A percentile compares a stretch with the other conserved stretches of the same genome.
Evolutionary conservation across 2,329 filamentous ascomycete genomes (phyloP).

Genomic region (Trichoderma hamatum): DNA sequence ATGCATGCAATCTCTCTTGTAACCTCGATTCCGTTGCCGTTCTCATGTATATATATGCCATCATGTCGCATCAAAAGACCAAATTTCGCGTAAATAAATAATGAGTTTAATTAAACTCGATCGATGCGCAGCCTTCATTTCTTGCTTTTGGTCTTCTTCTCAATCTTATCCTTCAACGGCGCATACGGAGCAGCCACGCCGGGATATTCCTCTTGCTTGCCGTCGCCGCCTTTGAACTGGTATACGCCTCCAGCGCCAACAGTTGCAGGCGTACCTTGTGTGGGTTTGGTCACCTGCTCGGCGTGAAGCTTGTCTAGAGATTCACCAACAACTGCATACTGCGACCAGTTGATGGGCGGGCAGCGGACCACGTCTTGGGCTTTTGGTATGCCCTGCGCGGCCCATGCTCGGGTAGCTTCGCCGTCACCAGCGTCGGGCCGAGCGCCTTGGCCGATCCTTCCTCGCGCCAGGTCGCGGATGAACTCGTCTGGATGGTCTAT

Average conservation of each 20-base stretch:
- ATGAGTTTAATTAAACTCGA: neutral
- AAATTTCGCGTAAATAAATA: neutral
- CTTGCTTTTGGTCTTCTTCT: constrained; percentile 42
- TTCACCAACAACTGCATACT: constrained; percentile 83
- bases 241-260: constrained; percentile 51
- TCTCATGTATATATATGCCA: neutral
- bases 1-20: constrained; percentile 10
- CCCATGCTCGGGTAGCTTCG: constrained; percentile 33
- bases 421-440: constrained; percentile 37
- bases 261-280: constrained; percentile 55
- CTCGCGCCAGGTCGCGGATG: constrained; percentile 65
- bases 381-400: constrained; percentile 69
- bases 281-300: constrained; percentile 72
- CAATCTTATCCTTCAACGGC: constrained; percentile 55
- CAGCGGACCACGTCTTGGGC: constrained; percentile 83
- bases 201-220: constrained; percentile 49
- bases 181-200: constrained; percentile 62
- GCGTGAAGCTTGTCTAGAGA: constrained; percentile 82
- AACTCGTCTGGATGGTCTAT: constrained; percentile 73
- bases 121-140: constrained; percentile 29
- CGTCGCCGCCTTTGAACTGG: constrained; percentile 52
- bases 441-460: constrained; percentile 50
- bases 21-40: neutral
- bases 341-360: constrained; percentile 91
- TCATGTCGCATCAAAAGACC: neutral